Base-by-base conservation (phyloP, 1,284 basidiomycete genomes). In the Apiotrichum siamense region DNA sequence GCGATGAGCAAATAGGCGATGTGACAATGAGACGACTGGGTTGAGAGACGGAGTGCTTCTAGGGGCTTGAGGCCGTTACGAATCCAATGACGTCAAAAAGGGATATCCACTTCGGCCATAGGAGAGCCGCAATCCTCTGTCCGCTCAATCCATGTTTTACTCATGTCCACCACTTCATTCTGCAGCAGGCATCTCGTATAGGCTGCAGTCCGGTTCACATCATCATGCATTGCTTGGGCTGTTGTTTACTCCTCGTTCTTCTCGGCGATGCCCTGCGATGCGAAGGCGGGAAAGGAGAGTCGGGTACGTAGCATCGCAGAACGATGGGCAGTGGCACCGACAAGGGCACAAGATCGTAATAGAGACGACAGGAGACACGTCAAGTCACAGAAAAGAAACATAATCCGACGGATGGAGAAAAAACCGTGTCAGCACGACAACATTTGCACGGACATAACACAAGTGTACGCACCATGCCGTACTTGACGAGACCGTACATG, bases 401-500 rank as follows among this genome's bases (percentile, higher is more conserved):
- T n/a, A 38, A 21, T 21, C 36, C 20, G 36, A 35, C 7, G 18
- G 18, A 15, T 11, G 17, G 33, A 35, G 7, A 32, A 27, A 49
- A 20, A 24, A 47, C 20, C 37, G 44, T 21, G 47, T 54, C 51
- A 53, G 51, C 49, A 48, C 13, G 21, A 10, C n/a, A 9, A 26
- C n/a, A 25, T 20, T 1, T 26, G 4, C 21, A 39, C 17, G 23
- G 21, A 7, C 17, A 12, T 15, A 26, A 11, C 15, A 44, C 26
- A 71, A 69, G 49, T 48, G 71, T 70, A 42, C 64, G 61, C n/a
- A n/a, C n/a, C n/a, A n/a, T n/a, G 51, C 58, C 63, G 61, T 68
- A 74, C 59, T 72, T 64, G 47, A 67, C 44, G 35, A 74, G 63
- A 54, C 67, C 63, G 66, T 60, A 69, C 40, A 57, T 51, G 49